phyloP scores from a whole-genome alignment of 2,329 filamentous ascomycete genomes.

The Trichoderma harzianum region DNA sequence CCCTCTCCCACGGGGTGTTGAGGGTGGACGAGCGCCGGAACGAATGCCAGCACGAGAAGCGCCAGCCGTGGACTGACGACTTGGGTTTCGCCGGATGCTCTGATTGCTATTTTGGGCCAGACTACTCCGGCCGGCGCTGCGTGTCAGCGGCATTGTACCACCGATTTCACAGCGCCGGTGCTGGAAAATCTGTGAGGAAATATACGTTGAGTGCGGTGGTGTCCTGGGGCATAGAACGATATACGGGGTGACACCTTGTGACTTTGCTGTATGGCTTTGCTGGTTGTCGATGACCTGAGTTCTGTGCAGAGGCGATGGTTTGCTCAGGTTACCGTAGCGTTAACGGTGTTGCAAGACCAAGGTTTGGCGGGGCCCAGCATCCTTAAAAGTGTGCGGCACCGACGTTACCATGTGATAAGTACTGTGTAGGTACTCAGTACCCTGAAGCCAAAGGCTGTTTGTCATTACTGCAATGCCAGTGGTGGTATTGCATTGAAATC shows the following conservation, averaged over 20 bases:
- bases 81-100: conserved; percentile 20
- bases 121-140: conserved; percentile 25
- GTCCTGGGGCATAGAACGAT: not conserved
- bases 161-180: not conserved
- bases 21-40: not conserved
- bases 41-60: not conserved
- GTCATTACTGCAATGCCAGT: not conserved
- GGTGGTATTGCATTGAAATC: not conserved
- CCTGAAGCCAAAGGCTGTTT: not conserved
- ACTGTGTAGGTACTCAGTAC: not conserved
- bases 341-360: not conserved
- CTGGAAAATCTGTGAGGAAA: not conserved
- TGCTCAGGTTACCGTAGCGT: not conserved
- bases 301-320: not conserved
- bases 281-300: not conserved
- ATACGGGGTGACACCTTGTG: not conserved
- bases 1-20: not conserved
- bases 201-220: not conserved
- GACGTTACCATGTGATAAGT: not conserved
- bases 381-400: not conserved
- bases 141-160: conserved; percentile 29
- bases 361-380: not conserved
- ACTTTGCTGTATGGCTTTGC: not conserved
- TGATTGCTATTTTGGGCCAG: conserved; percentile 23
- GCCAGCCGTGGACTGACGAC: conserved; percentile 2